Conservation (phyloP, 2,329 filamentous ascomycete genomes). For the Nectriaceae sp. region DNA sequence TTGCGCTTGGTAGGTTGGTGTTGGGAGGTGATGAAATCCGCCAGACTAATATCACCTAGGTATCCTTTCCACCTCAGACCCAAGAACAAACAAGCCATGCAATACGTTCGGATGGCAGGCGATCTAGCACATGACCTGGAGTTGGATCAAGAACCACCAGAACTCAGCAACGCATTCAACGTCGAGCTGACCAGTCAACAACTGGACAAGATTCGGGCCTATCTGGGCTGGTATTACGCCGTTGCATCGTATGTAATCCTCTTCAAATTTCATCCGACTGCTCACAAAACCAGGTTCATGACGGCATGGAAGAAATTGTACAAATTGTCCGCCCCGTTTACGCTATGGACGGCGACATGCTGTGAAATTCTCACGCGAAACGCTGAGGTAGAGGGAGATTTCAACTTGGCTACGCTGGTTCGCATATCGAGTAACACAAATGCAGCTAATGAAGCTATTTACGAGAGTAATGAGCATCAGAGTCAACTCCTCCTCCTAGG, state of each 20-base stretch:
- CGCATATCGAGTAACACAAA: constrained; percentile 43
- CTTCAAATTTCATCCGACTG: background rate
- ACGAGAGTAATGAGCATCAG: constrained; percentile 39
- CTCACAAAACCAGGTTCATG: constrained; percentile 36
- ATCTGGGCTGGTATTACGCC: constrained; percentile 47
- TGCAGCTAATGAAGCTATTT: constrained; percentile 38
- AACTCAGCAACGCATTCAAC: background rate
- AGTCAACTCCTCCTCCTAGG: constrained; percentile 47
- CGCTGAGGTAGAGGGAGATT: constrained; percentile 41
- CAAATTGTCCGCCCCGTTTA: constrained; percentile 36
- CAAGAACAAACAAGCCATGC: constrained; percentile 49
- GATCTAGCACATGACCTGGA: constrained; percentile 54
- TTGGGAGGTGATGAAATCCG: background rate
- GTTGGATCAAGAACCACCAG: constrained; percentile 42
- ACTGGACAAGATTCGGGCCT: constrained; percentile 47
- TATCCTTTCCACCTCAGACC: constrained; percentile 57
- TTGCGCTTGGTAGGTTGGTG: constrained; percentile 50
- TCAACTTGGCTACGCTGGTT: constrained; percentile 44
- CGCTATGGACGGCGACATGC: constrained; percentile 46
- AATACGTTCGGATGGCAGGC: constrained; percentile 54
- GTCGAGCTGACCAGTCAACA: constrained; percentile 21
- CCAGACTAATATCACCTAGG: constrained; percentile 34
- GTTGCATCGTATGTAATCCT: constrained; percentile 39
- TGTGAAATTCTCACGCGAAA: constrained; percentile 44
- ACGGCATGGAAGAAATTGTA: constrained; percentile 40